Percentiles rank a stretch among this genome's conserved stretches.
phyloP scores from a whole-genome alignment of 768 basidiomycete genomes.

The Gelatoporia subvermispora region DNA sequence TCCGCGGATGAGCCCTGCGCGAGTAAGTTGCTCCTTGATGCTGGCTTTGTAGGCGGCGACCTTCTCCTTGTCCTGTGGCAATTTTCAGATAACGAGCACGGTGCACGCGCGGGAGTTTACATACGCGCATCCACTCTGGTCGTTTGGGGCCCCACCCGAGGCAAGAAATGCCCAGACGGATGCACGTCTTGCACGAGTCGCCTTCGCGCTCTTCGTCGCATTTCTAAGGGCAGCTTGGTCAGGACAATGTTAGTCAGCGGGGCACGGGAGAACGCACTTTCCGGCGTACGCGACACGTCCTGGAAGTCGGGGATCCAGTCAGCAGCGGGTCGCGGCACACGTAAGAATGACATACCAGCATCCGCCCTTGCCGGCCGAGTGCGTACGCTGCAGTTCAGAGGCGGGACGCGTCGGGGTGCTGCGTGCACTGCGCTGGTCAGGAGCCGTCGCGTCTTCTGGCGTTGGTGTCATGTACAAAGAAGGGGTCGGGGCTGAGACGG shows the following conservation, averaged over 20 bases:
- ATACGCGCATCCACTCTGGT: slow-evolving; percentile 87
- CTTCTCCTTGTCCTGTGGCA: slow-evolving; percentile 67
- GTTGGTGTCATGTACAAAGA: slow-evolving; percentile 9
- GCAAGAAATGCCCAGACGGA: slow-evolving; percentile 75
- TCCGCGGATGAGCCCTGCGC: slow-evolving; percentile 76
- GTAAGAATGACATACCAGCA: slow-evolving; percentile 57
- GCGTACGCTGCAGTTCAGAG: slow-evolving; percentile 19
- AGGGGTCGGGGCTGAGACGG: slow-evolving; percentile 11
- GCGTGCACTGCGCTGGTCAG: slow-evolving; percentile 24
- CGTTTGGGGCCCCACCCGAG: slow-evolving; percentile 81
- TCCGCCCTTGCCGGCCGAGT: slow-evolving; percentile 62
- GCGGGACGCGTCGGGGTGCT: slow-evolving; percentile 46
- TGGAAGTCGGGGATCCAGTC: slow-evolving; percentile 24
- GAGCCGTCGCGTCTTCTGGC: slow-evolving; percentile 16
- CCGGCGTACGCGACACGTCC: slow-evolving; percentile 81
- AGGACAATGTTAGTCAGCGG: slow-evolving; percentile 3
- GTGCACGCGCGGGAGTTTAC: slow-evolving; percentile 19
- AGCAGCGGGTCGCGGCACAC: slow-evolving; percentile 3
- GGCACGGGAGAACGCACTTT: slow-evolving; percentile 48
- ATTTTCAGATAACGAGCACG: slow-evolving; percentile 1
- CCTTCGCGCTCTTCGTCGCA: slow-evolving; percentile 79
- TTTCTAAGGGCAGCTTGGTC: slow-evolving; percentile 47
- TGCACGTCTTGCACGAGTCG: slow-evolving; percentile 77
- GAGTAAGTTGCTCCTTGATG: slow-evolving; percentile 76
- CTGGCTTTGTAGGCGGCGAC: slow-evolving; percentile 80